Evolutionary conservation across 805 yeast species (phyloP), one percentile per base, ranked within the genome.

Genomic region (Lachancea sp.): DNA sequence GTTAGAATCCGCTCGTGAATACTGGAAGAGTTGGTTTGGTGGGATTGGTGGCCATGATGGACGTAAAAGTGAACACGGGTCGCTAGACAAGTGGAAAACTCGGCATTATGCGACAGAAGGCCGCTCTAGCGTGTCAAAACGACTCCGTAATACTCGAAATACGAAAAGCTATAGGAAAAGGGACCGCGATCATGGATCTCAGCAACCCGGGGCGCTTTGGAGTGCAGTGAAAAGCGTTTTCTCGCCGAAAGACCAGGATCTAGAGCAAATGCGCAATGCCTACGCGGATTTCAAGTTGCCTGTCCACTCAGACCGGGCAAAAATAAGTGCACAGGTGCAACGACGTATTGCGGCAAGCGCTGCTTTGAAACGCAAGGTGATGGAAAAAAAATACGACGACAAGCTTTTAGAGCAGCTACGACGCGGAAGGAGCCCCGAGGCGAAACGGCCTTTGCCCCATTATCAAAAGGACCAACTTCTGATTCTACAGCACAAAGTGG

Each of bases 361-460:
- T 26, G 63, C 60, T 1, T 58, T 63, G 38, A 58, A 57, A 46
- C 48, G 52, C 27, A 61, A 58, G 36, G 32, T 62, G 25, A 31
- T 48, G 7, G 65, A 62, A 37, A 47, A 53, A 31, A 50, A 60
- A 42, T 59, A 61, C 38, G 65, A 62, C 33, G 58, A 56, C 37
- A 33, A 45, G 27, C 53, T 57, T 48, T 41, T 60, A 37, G 51
- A 54, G 8, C 57, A 58, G 44, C 42, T 62, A 33, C 45, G 58
- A 36, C 51, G 56, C 10, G 56, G 58, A 3, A 49, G 62, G 42
- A 47, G 29, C 12, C 20, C 22, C 8, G 32, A 33, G 12, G 15
- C 36, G n/a, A 39, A 32, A 29, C 29, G 36, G 48, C 35, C 33
- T n/a, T 11, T 29, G 31, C 38, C 20, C 40, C 27, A 38, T 35